A percentile compares a stretch with the other conserved stretches of the same genome.
Evolutionary conservation across 2,329 filamentous ascomycete genomes (phyloP).

Genomic region (Diplodia scrobiculata): DNA sequence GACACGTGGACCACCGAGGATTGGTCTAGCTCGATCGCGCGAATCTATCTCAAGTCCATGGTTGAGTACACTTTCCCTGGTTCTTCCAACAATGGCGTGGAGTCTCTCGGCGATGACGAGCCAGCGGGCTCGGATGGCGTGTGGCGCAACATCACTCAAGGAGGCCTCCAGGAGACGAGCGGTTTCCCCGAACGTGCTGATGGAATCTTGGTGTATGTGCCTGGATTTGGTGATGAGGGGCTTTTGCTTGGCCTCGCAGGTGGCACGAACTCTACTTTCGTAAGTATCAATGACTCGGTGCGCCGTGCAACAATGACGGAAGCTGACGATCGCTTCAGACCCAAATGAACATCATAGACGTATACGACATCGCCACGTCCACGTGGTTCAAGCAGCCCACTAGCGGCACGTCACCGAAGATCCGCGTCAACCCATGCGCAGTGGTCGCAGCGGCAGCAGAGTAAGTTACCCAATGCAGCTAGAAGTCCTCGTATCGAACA

Average conservation of each 20-base stretch:
- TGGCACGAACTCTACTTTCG: slow-evolving; percentile 68
- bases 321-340: slow-evolving; percentile 45
- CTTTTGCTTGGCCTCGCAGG: slow-evolving; percentile 78
- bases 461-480: slow-evolving; percentile 35
- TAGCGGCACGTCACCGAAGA: slow-evolving; percentile 59
- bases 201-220: slow-evolving; percentile 72
- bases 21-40: slow-evolving; percentile 66
- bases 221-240: slow-evolving; percentile 73
- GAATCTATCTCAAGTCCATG: slow-evolving; percentile 72
- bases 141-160: slow-evolving; percentile 74
- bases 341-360: slow-evolving; percentile 71
- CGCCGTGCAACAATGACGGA: no score
- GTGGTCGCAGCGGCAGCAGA: slow-evolving; percentile 73
- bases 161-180: slow-evolving; percentile 65
- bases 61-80: slow-evolving; percentile 76
- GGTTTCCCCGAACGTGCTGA: slow-evolving; percentile 75
- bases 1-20: slow-evolving; percentile 65
- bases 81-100: slow-evolving; percentile 64
- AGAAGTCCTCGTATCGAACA: not conserved
- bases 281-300: slow-evolving; percentile 39
- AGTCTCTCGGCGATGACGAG: slow-evolving; percentile 55
- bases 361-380: slow-evolving; percentile 73
- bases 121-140: slow-evolving; percentile 64
- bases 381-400: slow-evolving; percentile 76
- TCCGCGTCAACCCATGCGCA: slow-evolving; percentile 67